These are phyloP conservation scores for Pseudotsuga menziesii DNA, from an alignment of 75 land plant genomes.

Conservation along the genomic window DNA sequence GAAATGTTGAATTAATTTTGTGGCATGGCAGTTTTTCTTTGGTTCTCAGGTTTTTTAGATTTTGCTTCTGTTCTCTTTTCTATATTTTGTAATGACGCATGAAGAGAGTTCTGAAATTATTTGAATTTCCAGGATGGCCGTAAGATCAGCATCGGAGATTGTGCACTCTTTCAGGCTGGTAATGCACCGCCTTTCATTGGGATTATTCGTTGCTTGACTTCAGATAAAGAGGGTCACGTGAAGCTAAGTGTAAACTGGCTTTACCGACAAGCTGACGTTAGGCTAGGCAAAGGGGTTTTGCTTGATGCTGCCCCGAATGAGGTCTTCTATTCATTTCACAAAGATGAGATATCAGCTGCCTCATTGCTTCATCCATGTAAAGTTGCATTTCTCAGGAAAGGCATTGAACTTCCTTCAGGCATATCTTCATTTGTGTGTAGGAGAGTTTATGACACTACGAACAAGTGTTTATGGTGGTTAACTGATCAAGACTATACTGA, in stretches of 20 bases:
- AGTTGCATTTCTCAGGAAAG: slow-evolving; percentile 91
- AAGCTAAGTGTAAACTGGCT: slow-evolving; percentile 87
- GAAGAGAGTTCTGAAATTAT: slow-evolving; percentile 10
- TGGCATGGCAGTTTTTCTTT: neutral
- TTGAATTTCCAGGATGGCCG: slow-evolving; percentile 68
- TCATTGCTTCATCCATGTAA: slow-evolving; percentile 95
- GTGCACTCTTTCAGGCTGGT: slow-evolving; percentile 91
- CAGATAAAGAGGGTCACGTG: slow-evolving; percentile 36
- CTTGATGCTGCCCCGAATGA: slow-evolving; percentile 96
- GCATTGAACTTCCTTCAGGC: slow-evolving; percentile 88
- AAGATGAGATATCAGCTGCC: slow-evolving; percentile 85
- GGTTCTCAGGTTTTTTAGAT: neutral
- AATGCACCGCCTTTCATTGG: slow-evolving; percentile 96
- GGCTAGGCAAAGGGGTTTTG: slow-evolving; percentile 65
- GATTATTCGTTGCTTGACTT: slow-evolving; percentile 57
- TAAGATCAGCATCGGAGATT: slow-evolving; percentile 78
- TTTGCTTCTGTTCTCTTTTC: neutral
- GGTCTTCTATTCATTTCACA: slow-evolving; percentile 94
- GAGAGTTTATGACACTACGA: slow-evolving; percentile 79
- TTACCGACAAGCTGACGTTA: slow-evolving; percentile 87
- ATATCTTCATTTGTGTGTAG: slow-evolving; percentile 84
- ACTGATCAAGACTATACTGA: slow-evolving; percentile 90
- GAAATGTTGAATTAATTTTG: neutral
- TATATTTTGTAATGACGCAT: neutral
- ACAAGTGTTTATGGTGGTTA: slow-evolving; percentile 95